Evolutionary conservation across 2,329 filamentous ascomycete genomes (phyloP), one percentile per base, ranked within the genome.

Genomic region (Beauveria sp.): DNA sequence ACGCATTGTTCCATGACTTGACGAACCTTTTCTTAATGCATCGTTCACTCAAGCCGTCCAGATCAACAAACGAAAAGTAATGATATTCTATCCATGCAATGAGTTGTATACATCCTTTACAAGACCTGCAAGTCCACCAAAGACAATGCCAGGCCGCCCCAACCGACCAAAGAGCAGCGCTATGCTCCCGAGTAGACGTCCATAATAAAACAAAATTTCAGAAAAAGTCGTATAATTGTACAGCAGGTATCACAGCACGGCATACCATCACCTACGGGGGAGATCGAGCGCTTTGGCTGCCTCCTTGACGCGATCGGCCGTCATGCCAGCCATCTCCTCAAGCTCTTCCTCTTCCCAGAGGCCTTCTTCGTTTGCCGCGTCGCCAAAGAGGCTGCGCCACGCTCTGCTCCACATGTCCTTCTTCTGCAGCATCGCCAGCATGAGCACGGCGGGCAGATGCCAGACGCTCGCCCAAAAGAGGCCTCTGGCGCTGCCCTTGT

Each of bases 391-490:
- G 61, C 84, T 84, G 61, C 80, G 83, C 86, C 89, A 93, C n/a
- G 93, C 84, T 18, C 92, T 82, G 65, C 86, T 83, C 91, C 91
- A 94, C 75, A 96, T 82, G 0, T 92, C 93, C 77, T 92, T 96
- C 82, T 99, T 99, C 75, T 96, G 91, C 60, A 89, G 84, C 74
- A 97, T 87, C 3, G 92, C 93, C 63, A 97, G 78, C 52, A 97
- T 91, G 80, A 99, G 85, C 47, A 97, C 82, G 28, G 88, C 89
- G 0, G 94, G 94, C 53, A 99, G 74, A 76, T 97, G 92, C 94
- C 93, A 97, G 10, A 99, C 91, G 72, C 91, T 96, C 2, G 94
- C 92, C 94, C 94, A 99, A 74, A 99, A 99, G 57, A 99, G 74
- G 0, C 88, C 87, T 61, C 91, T 83, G 2, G 94, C 92, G 20